Conservation (phyloP, 768 basidiomycete species). For the Amanita exitialis region DNA sequence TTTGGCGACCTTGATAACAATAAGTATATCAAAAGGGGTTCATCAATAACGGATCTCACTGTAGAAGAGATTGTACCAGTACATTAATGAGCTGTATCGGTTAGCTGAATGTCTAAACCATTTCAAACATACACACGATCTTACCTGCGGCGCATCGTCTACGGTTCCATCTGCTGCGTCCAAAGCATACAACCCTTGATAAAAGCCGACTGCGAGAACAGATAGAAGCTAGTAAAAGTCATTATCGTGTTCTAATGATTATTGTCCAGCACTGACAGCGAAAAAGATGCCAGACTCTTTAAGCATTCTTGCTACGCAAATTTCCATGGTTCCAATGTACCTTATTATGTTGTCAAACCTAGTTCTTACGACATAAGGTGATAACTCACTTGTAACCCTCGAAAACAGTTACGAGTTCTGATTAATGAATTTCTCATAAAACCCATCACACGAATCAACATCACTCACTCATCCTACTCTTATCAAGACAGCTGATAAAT, state of each 20-base stretch:
- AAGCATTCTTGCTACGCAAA: slow-evolving; percentile 88
- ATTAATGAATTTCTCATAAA: background rate
- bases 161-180: slow-evolving; percentile 82
- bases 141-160: slow-evolving; percentile 40
- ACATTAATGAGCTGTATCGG: slow-evolving; percentile 49
- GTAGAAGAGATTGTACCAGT: slow-evolving; percentile 73
- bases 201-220: slow-evolving; percentile 76
- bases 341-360: slow-evolving; percentile 20
- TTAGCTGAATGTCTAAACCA: slow-evolving; percentile 1
- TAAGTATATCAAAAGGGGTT: background rate
- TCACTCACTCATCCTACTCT: slow-evolving; percentile 69
- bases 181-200: slow-evolving; percentile 79
- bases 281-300: slow-evolving; percentile 91
- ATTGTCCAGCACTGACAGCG: slow-evolving; percentile 43
- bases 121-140: slow-evolving; percentile 8
- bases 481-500: background rate
- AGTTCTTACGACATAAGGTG: background rate
- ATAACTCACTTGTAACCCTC: slow-evolving; percentile 63
- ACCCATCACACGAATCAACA: background rate
- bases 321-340: slow-evolving; percentile 89
- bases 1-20: slow-evolving; percentile 43
- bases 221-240: slow-evolving; percentile 51
- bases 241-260: background rate
- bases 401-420: slow-evolving; percentile 73
- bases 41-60: slow-evolving; percentile 32